Evolutionary conservation across 768 basidiomycete species (phyloP), one percentile per base, ranked within the genome.

Genomic region (Boletus rufocinnamomeus): DNA sequence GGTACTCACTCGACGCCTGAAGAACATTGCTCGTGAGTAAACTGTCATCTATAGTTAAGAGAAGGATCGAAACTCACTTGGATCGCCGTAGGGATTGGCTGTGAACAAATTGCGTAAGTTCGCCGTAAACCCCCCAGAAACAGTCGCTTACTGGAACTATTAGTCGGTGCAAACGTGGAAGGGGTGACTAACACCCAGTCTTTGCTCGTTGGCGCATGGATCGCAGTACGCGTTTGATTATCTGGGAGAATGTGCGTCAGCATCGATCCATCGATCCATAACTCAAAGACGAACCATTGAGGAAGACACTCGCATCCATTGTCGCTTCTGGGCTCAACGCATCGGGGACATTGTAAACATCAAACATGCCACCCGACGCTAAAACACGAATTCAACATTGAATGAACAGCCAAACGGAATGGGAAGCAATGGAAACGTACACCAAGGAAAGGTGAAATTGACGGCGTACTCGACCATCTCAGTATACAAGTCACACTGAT

Each of bases 171-270:
- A 56, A 77, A 73, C 4, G 68, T 44, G 52, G 54, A 69, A 60
- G 62, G 41, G 48, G 71, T 67, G 30, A 62, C 52, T 14, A 62
- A 49, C 2, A 32, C n/a, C 80, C 80, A 82, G 37, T 81, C 66
- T 63, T 82, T 83, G 68, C 82, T 88, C 5, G 79, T 82, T 3
- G 88, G 88, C 1, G 87, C 88, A 68, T 91, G 88, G 25, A 91
- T 67, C 0, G 87, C 87, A 40, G 77, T 74, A 47, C 82, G 76
- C 13, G 80, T 82, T 32, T 66, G 74, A 32, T 76, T 72, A 64
- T 87, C 85, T 87, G 54, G 23, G 30, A 32, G 3, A 45, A 40
- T 21, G 21, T 30, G 28, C 1, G 16, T 53, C 48, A 44, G 37
- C 23, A 63, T 86, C 83, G 48, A 88, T 6, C 10, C 19, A 47